Evolutionary conservation across 1,284 basidiomycete genomes (phyloP), one percentile per base, ranked within the genome.

Genomic region (Microbotryum scabiosae): DNA sequence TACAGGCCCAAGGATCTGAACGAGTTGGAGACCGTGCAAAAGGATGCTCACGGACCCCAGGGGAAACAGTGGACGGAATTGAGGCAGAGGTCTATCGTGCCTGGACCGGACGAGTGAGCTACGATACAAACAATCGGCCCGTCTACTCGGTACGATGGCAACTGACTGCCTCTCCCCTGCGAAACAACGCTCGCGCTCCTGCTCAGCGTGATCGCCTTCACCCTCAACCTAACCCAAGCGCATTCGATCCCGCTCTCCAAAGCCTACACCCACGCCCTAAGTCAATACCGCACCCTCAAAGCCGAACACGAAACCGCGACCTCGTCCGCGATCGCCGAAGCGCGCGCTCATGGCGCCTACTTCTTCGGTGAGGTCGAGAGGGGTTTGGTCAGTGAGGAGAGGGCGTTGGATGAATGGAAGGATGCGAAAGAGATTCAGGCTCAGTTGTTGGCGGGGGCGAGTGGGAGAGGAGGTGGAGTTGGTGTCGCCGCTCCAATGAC

Each of bases 211-310:
- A 81, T 97, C 61, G 82, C 82, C 59, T 97, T 88, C 75, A 82
- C 87, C 16, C 76, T 88, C 52, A 89, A 86, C 71, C 81, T 97
- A 16, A 83, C 91, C 74, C 76, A 84, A 63, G 68, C 82, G 59
- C 85, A 88, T 70, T 69, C 76, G 2, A 63, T 85, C 28, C 81
- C 89, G 1, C 79, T 97, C 47, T 84, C 87, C 0, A 78, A 85
- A 46, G 93, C 94, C 5, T 98, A 98, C 75, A 78, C 80, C 5
- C 77, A 79, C 21, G 85, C 89, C 25, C 82, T 90, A n/a, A 80
- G 82, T 16, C 89, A 96, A 75, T 97, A 91, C 78, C 85, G 88
- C 55, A 79, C 87, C 23, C 80, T 97, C 44, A 85, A 90, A 57
- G 85, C 89, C 26, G 85, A 90, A 73, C 86, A 88, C 69, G 84